Base-by-base conservation (phyloP, 2,329 filamentous ascomycete genomes). In the Venturia aucupariae region DNA sequence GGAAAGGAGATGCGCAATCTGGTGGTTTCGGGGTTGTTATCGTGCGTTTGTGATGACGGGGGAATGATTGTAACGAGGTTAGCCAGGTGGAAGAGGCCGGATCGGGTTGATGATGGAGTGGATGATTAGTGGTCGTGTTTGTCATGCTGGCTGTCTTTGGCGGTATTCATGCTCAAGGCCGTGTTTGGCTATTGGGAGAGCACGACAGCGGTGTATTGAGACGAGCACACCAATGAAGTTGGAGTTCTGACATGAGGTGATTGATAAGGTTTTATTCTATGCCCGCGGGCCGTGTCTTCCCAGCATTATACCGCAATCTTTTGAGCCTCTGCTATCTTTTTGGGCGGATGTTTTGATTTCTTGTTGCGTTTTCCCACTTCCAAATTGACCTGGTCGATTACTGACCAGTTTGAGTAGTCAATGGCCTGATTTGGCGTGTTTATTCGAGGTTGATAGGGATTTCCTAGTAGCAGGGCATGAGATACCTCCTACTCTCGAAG, bases 401-500 rank as follows among this genome's bases (percentile, higher is more conserved):
- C 19, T 6, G 6, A 8, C 44, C 44, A 1, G 22, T 22, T 22
- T 46, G n/a, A 46, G 3, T 22, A n/a, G 44, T 46, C 8, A 4
- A 46, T 51, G 46, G 10, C 46, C 11, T 8, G 22, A 15, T 6
- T 17, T 17, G 11, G 8, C 22, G 22, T 10, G 13, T 15, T 3
- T 51, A 2, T 51, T 10, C 46, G 4, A 3, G 13, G 13, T 22
- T 11, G 22, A 13, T 15, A 13, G 15, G 8, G n/a, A 13, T 1
- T 51, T 24, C 35, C 5, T 22, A 35, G 51, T 19, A 57, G 60
- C 39, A n/a, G 67, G 71, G 64, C 75, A 77, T 39, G 67, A 67
- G 41, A 78, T 72, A 63, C 70, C 74, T 15, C 70, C 70, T n/a
- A 70, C 72, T 63, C 67, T 73, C 27, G 70, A 70, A 35, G 69